phyloP scores from a whole-genome alignment of 768 basidiomycete species.

The Boletus sp. region DNA sequence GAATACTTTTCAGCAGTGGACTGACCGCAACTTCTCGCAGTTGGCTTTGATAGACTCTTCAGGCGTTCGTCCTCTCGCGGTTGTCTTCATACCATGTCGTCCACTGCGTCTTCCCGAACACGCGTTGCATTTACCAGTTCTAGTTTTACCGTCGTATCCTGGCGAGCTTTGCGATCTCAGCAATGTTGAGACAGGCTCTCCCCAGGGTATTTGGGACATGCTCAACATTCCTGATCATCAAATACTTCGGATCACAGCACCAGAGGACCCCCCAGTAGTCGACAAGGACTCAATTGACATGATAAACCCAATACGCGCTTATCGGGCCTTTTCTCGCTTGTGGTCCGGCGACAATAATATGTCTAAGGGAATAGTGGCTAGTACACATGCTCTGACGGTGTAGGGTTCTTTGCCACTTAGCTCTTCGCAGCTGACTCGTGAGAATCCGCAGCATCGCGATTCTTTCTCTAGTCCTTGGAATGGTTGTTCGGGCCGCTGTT shows the following conservation, averaged over 20 bases:
- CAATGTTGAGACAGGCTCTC: conserved; percentile 19
- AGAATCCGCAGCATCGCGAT: conserved; percentile 54
- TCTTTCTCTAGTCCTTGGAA: conserved; percentile 62
- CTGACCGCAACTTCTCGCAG: conserved; percentile 36
- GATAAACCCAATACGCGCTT: conserved; percentile 40
- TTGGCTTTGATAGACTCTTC: conserved; percentile 36
- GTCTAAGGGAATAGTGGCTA: conserved; percentile 39
- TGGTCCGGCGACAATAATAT: conserved; percentile 34
- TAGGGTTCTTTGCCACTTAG: conserved; percentile 34
- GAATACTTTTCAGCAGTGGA: conserved; percentile 14
- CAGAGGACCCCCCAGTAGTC: conserved; percentile 39
- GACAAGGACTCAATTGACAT: conserved; percentile 44
- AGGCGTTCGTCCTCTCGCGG: conserved; percentile 57
- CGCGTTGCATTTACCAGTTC: conserved; percentile 58
- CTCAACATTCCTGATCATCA: conserved; percentile 41
- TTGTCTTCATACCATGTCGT: conserved; percentile 60
- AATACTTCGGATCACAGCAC: conserved; percentile 37
- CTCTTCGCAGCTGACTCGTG: conserved; percentile 12
- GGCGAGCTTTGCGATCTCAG: conserved; percentile 25
- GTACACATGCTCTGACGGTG: conserved; percentile 63
- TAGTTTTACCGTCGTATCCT: conserved; percentile 28
- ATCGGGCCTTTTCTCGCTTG: conserved; percentile 46
- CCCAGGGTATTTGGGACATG: conserved; percentile 43
- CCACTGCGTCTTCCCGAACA: conserved; percentile 37
- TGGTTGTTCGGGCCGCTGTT: conserved; percentile 36